Percentiles rank a stretch among this genome's conserved stretches.
Conservation (phyloP, 2,329 filamentous ascomycete species). For the Ophiostoma ulmi region DNA sequence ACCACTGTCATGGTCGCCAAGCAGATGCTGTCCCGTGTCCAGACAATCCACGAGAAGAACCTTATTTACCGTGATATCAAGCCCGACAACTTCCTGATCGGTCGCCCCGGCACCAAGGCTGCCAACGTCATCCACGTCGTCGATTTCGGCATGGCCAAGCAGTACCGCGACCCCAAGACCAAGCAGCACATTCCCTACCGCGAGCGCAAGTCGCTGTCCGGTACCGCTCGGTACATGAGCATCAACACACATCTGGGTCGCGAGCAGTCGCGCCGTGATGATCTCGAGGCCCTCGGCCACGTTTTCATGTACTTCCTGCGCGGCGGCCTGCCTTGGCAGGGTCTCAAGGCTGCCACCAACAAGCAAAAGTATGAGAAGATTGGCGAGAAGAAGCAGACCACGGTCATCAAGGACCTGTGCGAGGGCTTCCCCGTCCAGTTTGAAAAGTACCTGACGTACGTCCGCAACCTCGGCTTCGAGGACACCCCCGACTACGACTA, state of each 20-base stretch:
- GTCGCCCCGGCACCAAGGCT: slow-evolving; percentile 84
- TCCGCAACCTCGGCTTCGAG: slow-evolving; percentile 96
- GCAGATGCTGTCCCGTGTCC: slow-evolving; percentile 95
- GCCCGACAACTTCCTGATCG: slow-evolving; percentile 98
- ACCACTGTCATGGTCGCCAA: slow-evolving; percentile 99
- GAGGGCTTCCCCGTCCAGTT: slow-evolving; percentile 96
- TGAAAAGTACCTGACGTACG: slow-evolving; percentile 94
- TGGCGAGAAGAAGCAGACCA: slow-evolving; percentile 99
- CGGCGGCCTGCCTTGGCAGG: slow-evolving; percentile 79
- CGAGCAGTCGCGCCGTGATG: slow-evolving; percentile 92
- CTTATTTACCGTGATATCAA: slow-evolving; percentile 99
- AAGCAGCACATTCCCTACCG: slow-evolving; percentile 98
- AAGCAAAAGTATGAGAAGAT: slow-evolving; percentile 99
- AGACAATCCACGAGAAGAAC: slow-evolving; percentile 96
- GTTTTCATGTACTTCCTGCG: slow-evolving; percentile 71
- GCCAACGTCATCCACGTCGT: slow-evolving; percentile 98
- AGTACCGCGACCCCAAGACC: slow-evolving; percentile 96
- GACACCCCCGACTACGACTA: slow-evolving; percentile 99
- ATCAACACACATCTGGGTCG: slow-evolving; percentile 98
- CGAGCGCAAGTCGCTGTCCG: slow-evolving; percentile 92
- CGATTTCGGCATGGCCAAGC: slow-evolving; percentile 99
- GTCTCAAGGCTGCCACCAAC: slow-evolving; percentile 67
- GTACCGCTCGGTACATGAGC: slow-evolving; percentile 97
- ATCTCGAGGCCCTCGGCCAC: slow-evolving; percentile 79
- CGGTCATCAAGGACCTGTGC: slow-evolving; percentile 91